Base-by-base conservation (phyloP, 2,329 filamentous ascomycete species). In the Ascochyta lentis region DNA sequence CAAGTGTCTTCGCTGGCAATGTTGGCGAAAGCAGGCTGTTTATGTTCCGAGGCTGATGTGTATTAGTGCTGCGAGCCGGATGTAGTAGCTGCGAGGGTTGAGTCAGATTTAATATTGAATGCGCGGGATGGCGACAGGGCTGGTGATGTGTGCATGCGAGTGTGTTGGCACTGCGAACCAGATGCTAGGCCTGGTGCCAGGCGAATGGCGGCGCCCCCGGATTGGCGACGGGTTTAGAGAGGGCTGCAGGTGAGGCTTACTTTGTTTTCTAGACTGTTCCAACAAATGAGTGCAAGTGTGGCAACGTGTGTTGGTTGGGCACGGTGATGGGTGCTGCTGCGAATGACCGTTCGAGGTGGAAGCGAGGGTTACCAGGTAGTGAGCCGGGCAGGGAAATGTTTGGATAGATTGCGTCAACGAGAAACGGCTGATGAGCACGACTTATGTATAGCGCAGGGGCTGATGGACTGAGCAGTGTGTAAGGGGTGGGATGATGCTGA, bases 41-140 rank as follows among this genome's bases (percentile, higher is more conserved):
- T 55, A 63, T 55, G 31, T 58, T 62, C 63, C 62, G 62, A 64
- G 42, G 65, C 61, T 64, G 58, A 63, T 61, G 54, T 54, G 56
- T 60, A 61, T 29, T 47, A 24, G 23, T 44, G 41, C 24, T 63
- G 65, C 61, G 62, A 62, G 45, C 55, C 60, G 61, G 63, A 45
- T 58, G 58, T 49, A 63, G 64, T 34, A 43, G 52, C 68, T 71
- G 63, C 48, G 43, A 59, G 55, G 62, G 48, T 63, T 75, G 68
- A 73, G 72, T 75, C 68, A 75, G 72, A 73, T 69, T 70, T 69
- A 71, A 70, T 72, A 69, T 71, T 51, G 53, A 46, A 56, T 27
- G 44, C 43, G 54, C 45, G 54, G 48, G 54, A 47, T 51, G 24
- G 22, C 39, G 47, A 63, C 68, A 70, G 64, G 71, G 68, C 68